Evolutionary conservation across 148 eudicot genomes (phyloP).

Genomic region (Nepenthes gracilis): DNA sequence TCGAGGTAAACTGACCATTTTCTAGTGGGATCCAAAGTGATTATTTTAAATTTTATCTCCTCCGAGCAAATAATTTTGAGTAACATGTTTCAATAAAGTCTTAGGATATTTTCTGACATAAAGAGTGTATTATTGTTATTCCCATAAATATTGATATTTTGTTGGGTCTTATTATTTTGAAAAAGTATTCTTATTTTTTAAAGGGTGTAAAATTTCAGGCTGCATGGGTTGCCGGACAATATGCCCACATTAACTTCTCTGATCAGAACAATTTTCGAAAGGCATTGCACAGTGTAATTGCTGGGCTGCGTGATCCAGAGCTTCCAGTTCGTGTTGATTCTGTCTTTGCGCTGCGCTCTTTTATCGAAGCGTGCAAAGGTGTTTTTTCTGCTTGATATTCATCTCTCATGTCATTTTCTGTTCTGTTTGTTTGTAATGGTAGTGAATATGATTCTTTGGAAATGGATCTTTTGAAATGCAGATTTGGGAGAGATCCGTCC

Average conservation of each 20-base stretch:
- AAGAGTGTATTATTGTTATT: no score
- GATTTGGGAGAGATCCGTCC: slow-evolving; percentile 91
- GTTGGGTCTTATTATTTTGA: background rate
- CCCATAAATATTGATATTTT: background rate
- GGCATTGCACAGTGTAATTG: slow-evolving; percentile 90
- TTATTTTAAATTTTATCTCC: no score
- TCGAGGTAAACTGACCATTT: no score
- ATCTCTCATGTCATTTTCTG: background rate
- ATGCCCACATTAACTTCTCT: slow-evolving; percentile 82
- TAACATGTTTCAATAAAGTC: no score
- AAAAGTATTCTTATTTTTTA: background rate
- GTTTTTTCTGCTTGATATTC: background rate
- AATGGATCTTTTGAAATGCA: slow-evolving; percentile 22
- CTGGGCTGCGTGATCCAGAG: slow-evolving; percentile 93
- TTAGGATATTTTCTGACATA: no score
- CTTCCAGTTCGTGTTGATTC: slow-evolving; percentile 99
- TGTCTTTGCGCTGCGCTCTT: slow-evolving; percentile 92
- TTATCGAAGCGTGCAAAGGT: slow-evolving; percentile 99
- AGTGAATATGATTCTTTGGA: background rate
- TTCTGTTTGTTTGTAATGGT: background rate
- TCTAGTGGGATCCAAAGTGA: no score
- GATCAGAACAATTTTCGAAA: slow-evolving; percentile 84
- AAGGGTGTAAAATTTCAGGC: slow-evolving; percentile 34
- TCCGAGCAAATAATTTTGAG: no score
- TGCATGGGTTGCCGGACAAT: slow-evolving; percentile 99